Percentiles rank a stretch among this genome's conserved stretches.
Conservation (phyloP, 805 yeast genomes). For the Ogataea henricii region DNA sequence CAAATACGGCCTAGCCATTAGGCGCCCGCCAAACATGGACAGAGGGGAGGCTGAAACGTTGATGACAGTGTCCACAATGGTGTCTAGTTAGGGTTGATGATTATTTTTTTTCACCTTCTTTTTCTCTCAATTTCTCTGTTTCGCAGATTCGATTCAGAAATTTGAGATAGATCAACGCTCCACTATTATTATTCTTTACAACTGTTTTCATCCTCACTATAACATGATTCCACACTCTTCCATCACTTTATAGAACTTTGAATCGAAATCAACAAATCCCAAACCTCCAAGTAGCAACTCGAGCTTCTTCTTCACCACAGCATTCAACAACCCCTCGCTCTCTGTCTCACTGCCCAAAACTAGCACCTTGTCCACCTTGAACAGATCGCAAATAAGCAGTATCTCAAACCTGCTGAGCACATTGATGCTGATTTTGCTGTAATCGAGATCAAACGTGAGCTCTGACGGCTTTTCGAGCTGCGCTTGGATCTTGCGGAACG, state of each 20-base stretch:
- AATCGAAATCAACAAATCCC: conserved; percentile 16
- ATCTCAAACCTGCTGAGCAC: conserved; percentile 22
- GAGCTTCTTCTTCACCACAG: conserved; percentile 11
- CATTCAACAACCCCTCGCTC: conserved; percentile 8
- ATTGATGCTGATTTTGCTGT: conserved; percentile 29
- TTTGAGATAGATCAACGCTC: too few species aligned
- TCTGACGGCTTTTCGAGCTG: conserved; percentile 15
- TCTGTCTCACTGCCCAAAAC: conserved; percentile 14
- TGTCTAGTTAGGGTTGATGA: not conserved
- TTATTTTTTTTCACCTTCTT: not conserved
- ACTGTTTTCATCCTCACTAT: too few species aligned
- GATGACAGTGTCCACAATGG: not conserved
- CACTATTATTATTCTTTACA: too few species aligned
- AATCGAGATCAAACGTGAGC: conserved; percentile 31
- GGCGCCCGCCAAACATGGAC: not conserved
- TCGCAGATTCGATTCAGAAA: too few species aligned
- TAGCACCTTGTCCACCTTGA: conserved; percentile 20
- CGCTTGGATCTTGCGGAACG: conserved; percentile 17
- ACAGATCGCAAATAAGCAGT: conserved; percentile 26
- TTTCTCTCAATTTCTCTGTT: too few species aligned
- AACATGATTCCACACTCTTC: conserved; percentile 14
- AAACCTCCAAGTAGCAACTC: conserved; percentile 25
- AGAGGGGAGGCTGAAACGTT: not conserved
- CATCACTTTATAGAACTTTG: conserved; percentile 18
- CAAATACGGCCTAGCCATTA: not conserved